These are phyloP conservation scores for Penicillium sp. DNA, from an alignment of 2,329 filamentous ascomycete genomes.

Conservation along the genomic window DNA sequence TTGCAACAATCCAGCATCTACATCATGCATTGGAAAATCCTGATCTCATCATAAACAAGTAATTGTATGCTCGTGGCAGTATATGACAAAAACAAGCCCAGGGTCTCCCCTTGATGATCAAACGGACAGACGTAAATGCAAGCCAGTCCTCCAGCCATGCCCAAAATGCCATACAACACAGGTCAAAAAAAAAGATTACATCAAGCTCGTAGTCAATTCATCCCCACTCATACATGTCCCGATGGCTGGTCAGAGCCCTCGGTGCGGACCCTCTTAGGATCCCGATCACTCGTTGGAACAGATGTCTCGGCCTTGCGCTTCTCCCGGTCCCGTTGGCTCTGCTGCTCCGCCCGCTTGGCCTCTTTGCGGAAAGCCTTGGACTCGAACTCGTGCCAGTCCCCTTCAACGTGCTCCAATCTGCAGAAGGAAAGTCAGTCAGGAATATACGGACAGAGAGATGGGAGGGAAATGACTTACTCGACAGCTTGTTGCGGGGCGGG, in stretches of 20 bases:
- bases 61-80: conserved; percentile 12
- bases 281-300: conserved; percentile 40
- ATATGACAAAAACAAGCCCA: conserved; percentile 23
- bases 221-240: neutral
- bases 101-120: conserved; percentile 10
- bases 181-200: neutral
- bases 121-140: conserved; percentile 14
- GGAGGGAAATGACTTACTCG: conserved; percentile 63
- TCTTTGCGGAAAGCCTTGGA: conserved; percentile 92
- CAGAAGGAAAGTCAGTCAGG: neutral
- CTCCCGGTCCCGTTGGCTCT: conserved; percentile 49
- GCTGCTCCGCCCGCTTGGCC: conserved; percentile 50
- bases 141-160: conserved; percentile 16
- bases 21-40: neutral
- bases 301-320: conserved; percentile 49
- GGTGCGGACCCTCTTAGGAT: conserved; percentile 41
- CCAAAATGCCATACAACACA: conserved; percentile 14
- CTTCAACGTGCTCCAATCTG: conserved; percentile 76
- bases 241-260: conserved; percentile 28
- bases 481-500: conserved; percentile 74
- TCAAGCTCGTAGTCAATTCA: neutral
- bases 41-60: neutral
- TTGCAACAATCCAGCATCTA: neutral
- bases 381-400: conserved; percentile 99
- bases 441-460: neutral